Conservation (phyloP, 768 basidiomycete species). For the Tremella fuciformis region DNA sequence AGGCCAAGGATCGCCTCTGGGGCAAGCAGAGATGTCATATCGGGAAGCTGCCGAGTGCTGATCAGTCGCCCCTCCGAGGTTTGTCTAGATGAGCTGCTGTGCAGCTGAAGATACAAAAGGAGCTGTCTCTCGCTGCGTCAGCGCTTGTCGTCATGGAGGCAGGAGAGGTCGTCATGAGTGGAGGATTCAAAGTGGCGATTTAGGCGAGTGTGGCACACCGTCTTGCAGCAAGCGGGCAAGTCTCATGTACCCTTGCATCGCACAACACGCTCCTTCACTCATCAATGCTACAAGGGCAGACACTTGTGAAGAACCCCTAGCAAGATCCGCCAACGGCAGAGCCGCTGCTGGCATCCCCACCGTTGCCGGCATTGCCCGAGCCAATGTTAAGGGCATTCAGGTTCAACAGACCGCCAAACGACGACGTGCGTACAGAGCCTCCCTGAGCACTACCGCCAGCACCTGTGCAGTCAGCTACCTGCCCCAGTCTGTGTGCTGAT, state of each 20-base stretch:
- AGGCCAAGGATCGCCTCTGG: slow-evolving; percentile 17
- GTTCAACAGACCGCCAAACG: slow-evolving; percentile 32
- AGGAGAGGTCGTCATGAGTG: slow-evolving; percentile 16
- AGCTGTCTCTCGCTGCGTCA: slow-evolving; percentile 17
- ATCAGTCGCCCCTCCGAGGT: too few species aligned
- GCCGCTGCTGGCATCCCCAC: slow-evolving; percentile 37
- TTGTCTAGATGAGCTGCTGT: too few species aligned
- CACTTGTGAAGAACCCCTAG: not conserved
- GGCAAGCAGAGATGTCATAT: slow-evolving; percentile 40
- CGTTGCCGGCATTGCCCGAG: slow-evolving; percentile 41
- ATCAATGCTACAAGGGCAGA: too few species aligned
- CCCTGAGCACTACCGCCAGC: slow-evolving; percentile 34
- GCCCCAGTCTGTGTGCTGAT: not conserved
- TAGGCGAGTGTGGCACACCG: too few species aligned
- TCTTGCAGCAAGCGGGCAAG: too few species aligned
- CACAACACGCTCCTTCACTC: too few species aligned
- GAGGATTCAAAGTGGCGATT: too few species aligned
- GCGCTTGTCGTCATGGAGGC: not conserved
- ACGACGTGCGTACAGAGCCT: slow-evolving; percentile 21
- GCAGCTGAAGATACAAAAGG: not conserved
- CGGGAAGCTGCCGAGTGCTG: too few species aligned
- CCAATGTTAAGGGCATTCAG: slow-evolving; percentile 41
- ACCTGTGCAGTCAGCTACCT: slow-evolving; percentile 15
- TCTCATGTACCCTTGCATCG: too few species aligned
- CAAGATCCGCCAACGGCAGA: slow-evolving; percentile 28